Percentiles rank a stretch among this genome's conserved stretches.
Conservation (phyloP, 2,329 filamentous ascomycete genomes). For the Knufia fluminis region DNA sequence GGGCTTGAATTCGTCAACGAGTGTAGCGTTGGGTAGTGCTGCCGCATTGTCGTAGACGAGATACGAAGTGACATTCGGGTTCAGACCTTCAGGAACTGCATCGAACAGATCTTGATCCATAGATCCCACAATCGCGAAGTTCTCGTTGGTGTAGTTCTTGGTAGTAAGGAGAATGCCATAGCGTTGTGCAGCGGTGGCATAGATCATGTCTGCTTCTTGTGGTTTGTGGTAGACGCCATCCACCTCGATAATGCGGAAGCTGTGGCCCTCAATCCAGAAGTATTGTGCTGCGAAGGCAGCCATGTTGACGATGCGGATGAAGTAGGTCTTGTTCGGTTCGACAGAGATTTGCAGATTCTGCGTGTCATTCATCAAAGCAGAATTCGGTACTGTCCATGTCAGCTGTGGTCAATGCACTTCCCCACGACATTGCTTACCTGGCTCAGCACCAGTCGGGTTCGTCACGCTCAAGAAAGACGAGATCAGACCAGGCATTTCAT, state of each 20-base stretch:
- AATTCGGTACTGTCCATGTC: conserved; percentile 45
- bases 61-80: conserved; percentile 50
- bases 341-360: conserved; percentile 51
- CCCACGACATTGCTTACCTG: conserved; percentile 25
- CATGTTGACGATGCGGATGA: conserved; percentile 64
- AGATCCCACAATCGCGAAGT: conserved; percentile 59
- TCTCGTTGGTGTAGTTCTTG: conserved; percentile 50
- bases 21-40: conserved; percentile 40
- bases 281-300: conserved; percentile 55
- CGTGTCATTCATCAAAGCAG: conserved; percentile 63
- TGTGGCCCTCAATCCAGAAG: conserved; percentile 43
- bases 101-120: conserved; percentile 69
- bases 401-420: not conserved
- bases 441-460: conserved; percentile 48
- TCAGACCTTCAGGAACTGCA: conserved; percentile 54
- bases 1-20: conserved; percentile 54
- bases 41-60: conserved; percentile 46
- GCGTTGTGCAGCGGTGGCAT: conserved; percentile 59
- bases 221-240: conserved; percentile 62
- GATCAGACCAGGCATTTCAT: conserved; percentile 43
- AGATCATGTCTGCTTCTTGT: conserved; percentile 53
- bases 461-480: conserved; percentile 38
- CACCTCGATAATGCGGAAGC: conserved; percentile 61
- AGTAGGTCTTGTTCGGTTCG: conserved; percentile 59
- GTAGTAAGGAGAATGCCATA: conserved; percentile 49